Percentiles rank a stretch among this genome's conserved stretches.
Evolutionary conservation across 768 basidiomycete species (phyloP).

Genomic region (Dentipellis fragilis): DNA sequence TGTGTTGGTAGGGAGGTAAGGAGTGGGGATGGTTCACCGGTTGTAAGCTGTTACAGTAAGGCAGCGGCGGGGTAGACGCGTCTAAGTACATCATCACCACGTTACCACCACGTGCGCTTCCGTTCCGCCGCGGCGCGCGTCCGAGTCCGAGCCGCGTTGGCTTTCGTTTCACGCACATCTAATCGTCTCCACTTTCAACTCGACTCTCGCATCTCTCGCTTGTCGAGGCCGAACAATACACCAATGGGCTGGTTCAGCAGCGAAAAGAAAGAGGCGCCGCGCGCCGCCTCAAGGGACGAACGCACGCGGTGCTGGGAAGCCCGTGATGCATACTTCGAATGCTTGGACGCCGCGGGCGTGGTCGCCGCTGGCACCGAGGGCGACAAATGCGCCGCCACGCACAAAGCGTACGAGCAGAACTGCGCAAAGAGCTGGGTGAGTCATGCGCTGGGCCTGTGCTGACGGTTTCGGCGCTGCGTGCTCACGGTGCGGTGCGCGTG

Average conservation of each 20-base stretch:
- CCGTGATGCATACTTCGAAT: constrained; percentile 77
- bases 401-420: constrained; percentile 50
- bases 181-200: not conserved
- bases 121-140: not conserved
- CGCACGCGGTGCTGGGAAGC: constrained; percentile 79
- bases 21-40: not conserved
- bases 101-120: not conserved
- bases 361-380: constrained; percentile 69
- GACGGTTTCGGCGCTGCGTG: not conserved
- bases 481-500: not conserved
- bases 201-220: not conserved
- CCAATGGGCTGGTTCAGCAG: constrained; percentile 28
- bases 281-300: constrained; percentile 45
- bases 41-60: too few species aligned
- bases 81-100: not conserved
- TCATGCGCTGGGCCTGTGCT: constrained; percentile 7
- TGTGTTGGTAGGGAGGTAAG: too few species aligned
- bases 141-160: not conserved
- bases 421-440: constrained; percentile 90
- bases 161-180: not conserved
- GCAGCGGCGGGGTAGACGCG: not conserved
- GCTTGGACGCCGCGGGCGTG: constrained; percentile 62
- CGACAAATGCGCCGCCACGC: constrained; percentile 46
- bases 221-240: not conserved
- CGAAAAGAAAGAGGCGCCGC: constrained; percentile 28